phyloP scores from a whole-genome alignment of 2,329 filamentous ascomycete species.

The Onygena corvina region DNA sequence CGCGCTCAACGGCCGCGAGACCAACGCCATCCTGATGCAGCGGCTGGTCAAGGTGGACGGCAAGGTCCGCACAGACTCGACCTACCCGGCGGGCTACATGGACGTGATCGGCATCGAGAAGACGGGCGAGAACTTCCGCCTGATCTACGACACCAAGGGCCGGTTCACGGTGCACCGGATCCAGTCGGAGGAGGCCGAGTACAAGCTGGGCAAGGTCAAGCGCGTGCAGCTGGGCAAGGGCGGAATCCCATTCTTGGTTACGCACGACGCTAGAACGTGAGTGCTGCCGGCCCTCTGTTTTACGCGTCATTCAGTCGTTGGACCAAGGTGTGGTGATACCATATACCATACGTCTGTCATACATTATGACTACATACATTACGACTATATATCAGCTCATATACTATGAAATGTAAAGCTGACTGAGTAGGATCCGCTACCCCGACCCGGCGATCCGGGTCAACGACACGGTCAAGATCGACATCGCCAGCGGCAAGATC shows the following conservation, averaged over 20 bases:
- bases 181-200: conserved; percentile 95
- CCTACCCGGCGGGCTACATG: conserved; percentile 98
- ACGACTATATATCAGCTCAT: conserved; percentile 1
- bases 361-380: too few relatives aligned
- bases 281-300: conserved; percentile 45
- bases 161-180: conserved; percentile 99
- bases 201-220: conserved; percentile 99
- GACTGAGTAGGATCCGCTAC: conserved; percentile 99
- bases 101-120: conserved; percentile 99
- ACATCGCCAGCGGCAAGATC: conserved; percentile 95
- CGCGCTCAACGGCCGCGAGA: conserved; percentile 96
- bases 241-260: conserved; percentile 99
- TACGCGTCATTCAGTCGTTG: conserved; percentile 99
- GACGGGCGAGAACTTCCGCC: conserved; percentile 99
- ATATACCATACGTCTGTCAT: conserved; percentile 7
- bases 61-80: conserved; percentile 98
- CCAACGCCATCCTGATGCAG: conserved; percentile 97
- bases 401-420: too few relatives aligned
- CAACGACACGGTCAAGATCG: conserved; percentile 99
- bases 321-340: conserved; percentile 78
- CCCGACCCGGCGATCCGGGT: conserved; percentile 97
- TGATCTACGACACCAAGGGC: conserved; percentile 99
- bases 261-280: conserved; percentile 99
- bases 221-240: conserved; percentile 97
- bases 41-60: conserved; percentile 98